A percentile compares a stretch with the other conserved stretches of the same genome.
These are phyloP conservation scores for Geotrichum cucujoidarum DNA, from an alignment of 1,139 yeast genomes.

Conservation along the genomic window DNA sequence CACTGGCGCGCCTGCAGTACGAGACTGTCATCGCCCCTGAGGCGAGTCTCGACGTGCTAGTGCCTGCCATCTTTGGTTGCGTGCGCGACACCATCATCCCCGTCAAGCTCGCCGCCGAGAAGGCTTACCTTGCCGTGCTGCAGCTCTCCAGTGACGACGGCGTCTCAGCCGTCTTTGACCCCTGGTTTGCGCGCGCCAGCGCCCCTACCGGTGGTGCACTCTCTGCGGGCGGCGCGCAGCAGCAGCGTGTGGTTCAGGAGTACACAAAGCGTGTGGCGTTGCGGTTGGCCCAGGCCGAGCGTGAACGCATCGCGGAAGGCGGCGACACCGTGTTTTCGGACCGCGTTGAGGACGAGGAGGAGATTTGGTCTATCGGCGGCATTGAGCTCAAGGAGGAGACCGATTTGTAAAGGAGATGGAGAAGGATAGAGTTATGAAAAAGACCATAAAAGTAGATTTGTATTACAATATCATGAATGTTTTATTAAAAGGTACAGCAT, in stretches of 20 bases:
- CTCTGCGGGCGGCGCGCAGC: conserved; percentile 37
- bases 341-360: conserved; percentile 76
- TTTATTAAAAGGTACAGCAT: too few relatives aligned
- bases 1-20: conserved; percentile 61
- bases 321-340: conserved; percentile 88
- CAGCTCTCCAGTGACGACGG: conserved; percentile 67
- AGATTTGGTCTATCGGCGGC: conserved; percentile 84
- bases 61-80: conserved; percentile 72
- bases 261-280: conserved; percentile 83
- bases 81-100: conserved; percentile 86
- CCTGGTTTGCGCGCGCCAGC: conserved; percentile 47
- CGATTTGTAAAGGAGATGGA: conserved; percentile 10
- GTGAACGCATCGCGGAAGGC: conserved; percentile 82
- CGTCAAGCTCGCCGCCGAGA: conserved; percentile 89
- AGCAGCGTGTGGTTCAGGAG: conserved; percentile 70
- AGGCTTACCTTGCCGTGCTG: conserved; percentile 73
- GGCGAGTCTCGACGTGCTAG: conserved; percentile 54
- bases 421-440: too few relatives aligned
- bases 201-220: too few relatives aligned
- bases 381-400: conserved; percentile 41
- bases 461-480: too few relatives aligned
- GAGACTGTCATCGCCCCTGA: conserved; percentile 47
- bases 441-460: too few relatives aligned
- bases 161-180: conserved; percentile 50
- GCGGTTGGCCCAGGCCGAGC: conserved; percentile 77